Conservation (phyloP, 306 rosid species). For the Hippophae gyantsensis region DNA sequence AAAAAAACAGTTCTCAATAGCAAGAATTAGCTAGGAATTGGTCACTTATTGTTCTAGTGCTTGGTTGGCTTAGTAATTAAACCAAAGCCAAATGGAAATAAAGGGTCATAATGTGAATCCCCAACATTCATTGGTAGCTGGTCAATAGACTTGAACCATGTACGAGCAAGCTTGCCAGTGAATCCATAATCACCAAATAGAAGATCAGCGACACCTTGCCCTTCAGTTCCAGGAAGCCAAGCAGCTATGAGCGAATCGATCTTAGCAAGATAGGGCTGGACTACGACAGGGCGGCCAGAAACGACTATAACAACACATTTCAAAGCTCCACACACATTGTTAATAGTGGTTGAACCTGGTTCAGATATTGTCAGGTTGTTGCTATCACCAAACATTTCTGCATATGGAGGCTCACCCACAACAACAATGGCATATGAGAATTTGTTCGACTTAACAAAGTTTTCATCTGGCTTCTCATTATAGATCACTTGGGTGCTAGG, state of each 20-base stretch:
- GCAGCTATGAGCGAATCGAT: slow-evolving; percentile 83
- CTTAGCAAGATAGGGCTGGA: slow-evolving; percentile 53
- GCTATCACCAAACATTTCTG: slow-evolving; percentile 78
- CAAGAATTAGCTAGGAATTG: too few relatives aligned
- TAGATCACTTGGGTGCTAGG: slow-evolving; percentile 55
- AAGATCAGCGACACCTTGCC: slow-evolving; percentile 70
- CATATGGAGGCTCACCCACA: slow-evolving; percentile 84
- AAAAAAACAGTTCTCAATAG: too few relatives aligned
- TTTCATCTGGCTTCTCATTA: slow-evolving; percentile 57
- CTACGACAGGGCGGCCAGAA: slow-evolving; percentile 83
- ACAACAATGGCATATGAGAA: slow-evolving; percentile 63
- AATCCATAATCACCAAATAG: slow-evolving; percentile 72
- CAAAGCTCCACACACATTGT: slow-evolving; percentile 52
- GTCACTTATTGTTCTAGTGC: slow-evolving; percentile 1
- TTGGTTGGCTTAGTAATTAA: slow-evolving; percentile 45
- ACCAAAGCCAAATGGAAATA: slow-evolving; percentile 72
- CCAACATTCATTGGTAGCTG: slow-evolving; percentile 84
- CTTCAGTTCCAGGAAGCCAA: slow-evolving; percentile 99
- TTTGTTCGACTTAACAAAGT: slow-evolving; percentile 51
- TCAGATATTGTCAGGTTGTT: slow-evolving; percentile 56
- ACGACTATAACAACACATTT: slow-evolving; percentile 59
- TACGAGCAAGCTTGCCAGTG: slow-evolving; percentile 69
- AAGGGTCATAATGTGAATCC: slow-evolving; percentile 63
- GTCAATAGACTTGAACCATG: slow-evolving; percentile 72
- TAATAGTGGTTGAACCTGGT: slow-evolving; percentile 65